Evolutionary conservation across 2,329 filamentous ascomycete genomes (phyloP).

Genomic region (Colletotrichum scovillei): DNA sequence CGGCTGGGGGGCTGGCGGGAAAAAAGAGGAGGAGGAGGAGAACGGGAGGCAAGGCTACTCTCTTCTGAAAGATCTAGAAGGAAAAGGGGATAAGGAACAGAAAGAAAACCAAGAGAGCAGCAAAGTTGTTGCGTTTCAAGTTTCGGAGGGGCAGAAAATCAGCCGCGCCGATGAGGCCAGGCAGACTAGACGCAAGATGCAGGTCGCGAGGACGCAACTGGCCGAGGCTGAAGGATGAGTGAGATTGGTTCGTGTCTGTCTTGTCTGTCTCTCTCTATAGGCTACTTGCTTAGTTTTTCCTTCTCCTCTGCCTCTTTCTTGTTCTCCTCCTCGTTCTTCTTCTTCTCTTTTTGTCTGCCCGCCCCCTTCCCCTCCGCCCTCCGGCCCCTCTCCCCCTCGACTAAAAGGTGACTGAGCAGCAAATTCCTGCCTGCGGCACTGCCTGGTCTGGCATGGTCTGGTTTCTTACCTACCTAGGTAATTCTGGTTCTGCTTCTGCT

Average conservation of each 20-base stretch:
- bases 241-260: background rate
- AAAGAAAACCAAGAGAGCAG: background rate
- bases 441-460: background rate
- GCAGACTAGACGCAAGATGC: background rate
- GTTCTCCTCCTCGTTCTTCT: background rate
- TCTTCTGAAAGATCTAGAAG: background rate
- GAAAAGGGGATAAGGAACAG: background rate
- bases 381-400: background rate
- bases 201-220: too few relatives aligned
- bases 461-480: background rate
- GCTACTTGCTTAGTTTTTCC: background rate
- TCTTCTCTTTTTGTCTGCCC: background rate
- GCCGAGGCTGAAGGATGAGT: background rate
- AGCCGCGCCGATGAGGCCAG: constrained; percentile 3
- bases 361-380: background rate
- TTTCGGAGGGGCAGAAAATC: constrained; percentile 1
- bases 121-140: constrained; percentile 6
- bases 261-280: background rate
- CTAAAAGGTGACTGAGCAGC: background rate
- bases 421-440: background rate
- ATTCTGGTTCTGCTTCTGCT: too few relatives aligned
- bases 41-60: background rate
- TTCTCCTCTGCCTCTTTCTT: background rate
- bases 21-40: background rate
- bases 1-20: background rate